Conservation (phyloP, 345 rosid species). For the Rubroshorea leprosula region DNA sequence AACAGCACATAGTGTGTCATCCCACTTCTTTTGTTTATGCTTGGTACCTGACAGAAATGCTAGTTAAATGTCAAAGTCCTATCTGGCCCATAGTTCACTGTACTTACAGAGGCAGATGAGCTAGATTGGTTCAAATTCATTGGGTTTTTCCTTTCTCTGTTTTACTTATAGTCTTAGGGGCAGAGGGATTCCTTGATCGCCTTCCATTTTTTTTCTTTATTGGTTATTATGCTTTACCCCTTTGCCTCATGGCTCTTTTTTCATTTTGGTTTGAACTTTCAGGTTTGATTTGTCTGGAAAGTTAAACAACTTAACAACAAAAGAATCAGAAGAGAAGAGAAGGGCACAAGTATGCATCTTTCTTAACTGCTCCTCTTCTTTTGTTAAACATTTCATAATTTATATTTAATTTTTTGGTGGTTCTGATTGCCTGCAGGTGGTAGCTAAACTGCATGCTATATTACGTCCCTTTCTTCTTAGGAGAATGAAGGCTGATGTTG, state of each 20-base stretch:
- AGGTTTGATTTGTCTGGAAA: conserved; percentile 94
- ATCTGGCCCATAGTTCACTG: no score
- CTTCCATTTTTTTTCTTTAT: not conserved
- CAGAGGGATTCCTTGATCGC: not conserved
- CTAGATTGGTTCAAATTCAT: no score
- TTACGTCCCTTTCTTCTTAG: conserved; percentile 94
- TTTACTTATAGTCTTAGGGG: no score
- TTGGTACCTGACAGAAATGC: no score
- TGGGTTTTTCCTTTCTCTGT: no score
- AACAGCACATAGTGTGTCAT: no score
- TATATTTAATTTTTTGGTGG: not conserved
- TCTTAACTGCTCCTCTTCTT: conserved; percentile 4
- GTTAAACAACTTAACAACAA: conserved; percentile 32
- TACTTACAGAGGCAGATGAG: no score
- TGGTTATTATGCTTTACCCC: conserved; percentile 1
- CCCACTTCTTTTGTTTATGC: no score
- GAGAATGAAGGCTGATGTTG: conserved; percentile 91
- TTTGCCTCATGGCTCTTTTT: conserved; percentile 1
- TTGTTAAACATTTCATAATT: conserved; percentile 3
- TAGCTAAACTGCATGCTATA: conserved; percentile 87
- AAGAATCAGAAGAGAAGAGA: conserved; percentile 76
- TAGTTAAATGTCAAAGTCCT: no score
- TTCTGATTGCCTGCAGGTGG: conserved; percentile 49
- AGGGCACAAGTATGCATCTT: conserved; percentile 54
- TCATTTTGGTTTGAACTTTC: conserved; percentile 11